Evolutionary conservation across 306 rosid species (phyloP).

Genomic region (Carpinus viminea): DNA sequence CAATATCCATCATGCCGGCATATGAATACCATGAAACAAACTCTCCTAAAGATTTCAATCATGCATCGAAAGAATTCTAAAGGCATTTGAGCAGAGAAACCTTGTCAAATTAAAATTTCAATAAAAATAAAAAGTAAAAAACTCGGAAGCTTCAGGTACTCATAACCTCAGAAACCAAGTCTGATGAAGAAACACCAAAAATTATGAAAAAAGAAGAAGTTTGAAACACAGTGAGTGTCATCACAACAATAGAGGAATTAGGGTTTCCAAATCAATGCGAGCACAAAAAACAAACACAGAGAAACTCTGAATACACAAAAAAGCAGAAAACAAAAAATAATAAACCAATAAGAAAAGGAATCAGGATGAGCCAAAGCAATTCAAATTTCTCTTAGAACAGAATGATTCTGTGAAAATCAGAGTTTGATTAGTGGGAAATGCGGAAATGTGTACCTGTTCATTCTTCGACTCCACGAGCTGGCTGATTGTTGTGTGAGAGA

Average conservation of each 20-base stretch:
- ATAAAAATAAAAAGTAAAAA: not conserved
- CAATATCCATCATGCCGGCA: not conserved
- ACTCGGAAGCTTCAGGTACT: not conserved
- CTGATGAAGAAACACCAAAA: not conserved
- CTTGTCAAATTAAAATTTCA: not conserved
- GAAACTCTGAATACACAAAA: not conserved
- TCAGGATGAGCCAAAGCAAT: not conserved
- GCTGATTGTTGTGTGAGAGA: not conserved
- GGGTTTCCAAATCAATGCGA: not conserved
- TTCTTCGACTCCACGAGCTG: constrained; percentile 5
- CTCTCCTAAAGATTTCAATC: not conserved
- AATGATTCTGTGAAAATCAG: not conserved
- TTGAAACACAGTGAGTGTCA: not conserved
- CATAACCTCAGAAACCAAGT: not conserved
- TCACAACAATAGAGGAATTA: not conserved
- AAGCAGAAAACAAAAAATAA: not conserved
- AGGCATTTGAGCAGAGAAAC: not conserved
- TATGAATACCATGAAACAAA: not conserved
- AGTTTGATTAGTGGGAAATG: not conserved
- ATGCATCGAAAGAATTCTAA: not conserved
- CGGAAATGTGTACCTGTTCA: constrained; percentile 29
- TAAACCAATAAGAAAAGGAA: not conserved
- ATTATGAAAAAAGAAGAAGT: not conserved
- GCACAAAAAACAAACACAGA: not conserved
- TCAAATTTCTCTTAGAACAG: not conserved